Evolutionary conservation across 2,329 filamentous ascomycete species (phyloP).

Genomic region (Zymoseptoria brevis): DNA sequence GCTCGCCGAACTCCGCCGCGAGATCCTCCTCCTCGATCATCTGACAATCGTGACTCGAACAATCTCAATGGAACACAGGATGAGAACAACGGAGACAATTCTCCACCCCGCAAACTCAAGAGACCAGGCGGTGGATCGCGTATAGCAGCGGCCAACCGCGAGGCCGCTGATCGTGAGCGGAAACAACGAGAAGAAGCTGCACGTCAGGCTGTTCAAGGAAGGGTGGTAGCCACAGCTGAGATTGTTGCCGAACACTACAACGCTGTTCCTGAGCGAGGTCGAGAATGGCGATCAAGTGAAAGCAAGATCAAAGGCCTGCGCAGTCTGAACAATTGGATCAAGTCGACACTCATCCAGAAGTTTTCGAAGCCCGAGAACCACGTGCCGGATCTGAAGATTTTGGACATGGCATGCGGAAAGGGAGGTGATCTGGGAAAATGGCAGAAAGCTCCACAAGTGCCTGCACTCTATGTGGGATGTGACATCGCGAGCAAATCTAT

Average conservation of each 20-base stretch:
- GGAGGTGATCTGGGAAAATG: conserved; percentile 93
- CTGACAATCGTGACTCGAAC: conserved; percentile 4
- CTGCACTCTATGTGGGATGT: conserved; percentile 88
- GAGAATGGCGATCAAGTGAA: conserved; percentile 90
- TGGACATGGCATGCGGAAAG: conserved; percentile 95
- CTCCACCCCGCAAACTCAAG: conserved; percentile 32
- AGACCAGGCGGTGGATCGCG: conserved; percentile 40
- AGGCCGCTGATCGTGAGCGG: conserved; percentile 53
- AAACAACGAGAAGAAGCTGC: conserved; percentile 33
- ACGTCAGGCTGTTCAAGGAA: conserved; percentile 29
- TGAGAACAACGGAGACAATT: conserved; percentile 21
- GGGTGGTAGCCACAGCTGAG: conserved; percentile 39
- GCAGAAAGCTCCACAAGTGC: conserved; percentile 83
- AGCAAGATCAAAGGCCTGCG: conserved; percentile 91
- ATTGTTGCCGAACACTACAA: conserved; percentile 94
- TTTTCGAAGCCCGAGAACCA: conserved; percentile 53
- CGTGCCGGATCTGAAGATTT: conserved; percentile 60
- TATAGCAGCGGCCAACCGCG: conserved; percentile 59
- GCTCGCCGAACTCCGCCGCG: conserved; percentile 26
- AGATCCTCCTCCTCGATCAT: conserved; percentile 10
- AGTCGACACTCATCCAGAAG: conserved; percentile 94
- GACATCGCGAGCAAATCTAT: conserved; percentile 92
- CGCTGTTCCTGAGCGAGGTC: conserved; percentile 81
- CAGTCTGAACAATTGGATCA: conserved; percentile 98
- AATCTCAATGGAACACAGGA: conserved; percentile 2